Percentiles rank a stretch among this genome's conserved stretches.
phyloP scores from a whole-genome alignment of 2,329 filamentous ascomycete species.

The Polychaeton citri region DNA sequence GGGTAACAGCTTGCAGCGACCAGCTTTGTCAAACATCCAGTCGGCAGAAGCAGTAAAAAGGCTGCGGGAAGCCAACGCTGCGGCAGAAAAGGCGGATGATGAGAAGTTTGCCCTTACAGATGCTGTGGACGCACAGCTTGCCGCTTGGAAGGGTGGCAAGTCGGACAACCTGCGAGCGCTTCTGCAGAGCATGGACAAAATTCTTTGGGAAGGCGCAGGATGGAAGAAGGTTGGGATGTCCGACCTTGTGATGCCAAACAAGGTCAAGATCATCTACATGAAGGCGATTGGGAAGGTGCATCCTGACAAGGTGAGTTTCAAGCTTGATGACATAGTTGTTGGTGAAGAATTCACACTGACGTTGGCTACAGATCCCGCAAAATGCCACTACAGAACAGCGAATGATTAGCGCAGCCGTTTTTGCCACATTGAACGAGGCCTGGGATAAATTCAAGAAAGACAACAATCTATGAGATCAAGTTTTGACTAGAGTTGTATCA shows the following conservation, averaged over 20 bases:
- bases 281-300: slow-evolving; percentile 98
- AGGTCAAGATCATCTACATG: slow-evolving; percentile 97
- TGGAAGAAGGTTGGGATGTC: slow-evolving; percentile 97
- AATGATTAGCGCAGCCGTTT: slow-evolving; percentile 54
- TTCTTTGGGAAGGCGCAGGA: slow-evolving; percentile 81
- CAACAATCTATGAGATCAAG: slow-evolving; percentile 43
- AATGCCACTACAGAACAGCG: slow-evolving; percentile 52
- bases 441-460: slow-evolving; percentile 57
- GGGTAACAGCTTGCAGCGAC: slow-evolving; percentile 14
- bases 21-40: slow-evolving; percentile 19
- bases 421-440: slow-evolving; percentile 51
- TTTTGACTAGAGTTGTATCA: too few species aligned
- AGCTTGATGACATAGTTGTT: too few species aligned
- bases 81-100: slow-evolving; percentile 74
- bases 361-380: slow-evolving; percentile 44
- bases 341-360: too few species aligned
- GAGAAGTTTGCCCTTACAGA: slow-evolving; percentile 87
- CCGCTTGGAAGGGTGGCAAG: slow-evolving; percentile 79
- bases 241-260: slow-evolving; percentile 81
- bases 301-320: slow-evolving; percentile 75
- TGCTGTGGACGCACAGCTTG: slow-evolving; percentile 65
- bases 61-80: slow-evolving; percentile 70
- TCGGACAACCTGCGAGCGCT: slow-evolving; percentile 82
- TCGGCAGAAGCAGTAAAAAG: slow-evolving; percentile 63
- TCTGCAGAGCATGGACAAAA: slow-evolving; percentile 70